These are phyloP conservation scores for Gamsiella multidivaricata DNA, from an alignment of 192 early-diverging fungal species.

Conservation along the genomic window DNA sequence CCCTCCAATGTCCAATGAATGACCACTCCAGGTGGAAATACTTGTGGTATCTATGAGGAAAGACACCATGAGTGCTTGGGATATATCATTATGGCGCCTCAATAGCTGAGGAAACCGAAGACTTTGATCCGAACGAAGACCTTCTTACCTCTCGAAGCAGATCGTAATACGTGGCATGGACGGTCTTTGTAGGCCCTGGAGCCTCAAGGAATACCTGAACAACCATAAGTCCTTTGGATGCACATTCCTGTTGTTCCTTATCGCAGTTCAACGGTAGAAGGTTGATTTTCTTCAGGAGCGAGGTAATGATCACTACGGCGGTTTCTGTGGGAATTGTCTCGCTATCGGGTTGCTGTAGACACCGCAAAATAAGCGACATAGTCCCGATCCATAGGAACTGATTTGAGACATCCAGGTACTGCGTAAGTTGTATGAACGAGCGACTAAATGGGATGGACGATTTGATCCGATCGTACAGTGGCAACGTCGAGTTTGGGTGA, in stretches of 20 bases:
- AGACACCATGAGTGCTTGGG: not conserved
- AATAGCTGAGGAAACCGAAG: too few relatives aligned
- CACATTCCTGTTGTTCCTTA: conserved; percentile 56
- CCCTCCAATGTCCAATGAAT: conserved; percentile 72
- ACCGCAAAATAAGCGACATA: conserved; percentile 55
- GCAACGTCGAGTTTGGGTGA: conserved; percentile 41
- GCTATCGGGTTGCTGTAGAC: conserved; percentile 56
- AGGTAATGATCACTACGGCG: conserved; percentile 61
- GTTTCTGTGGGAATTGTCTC: conserved; percentile 56
- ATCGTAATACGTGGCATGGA: conserved; percentile 64
- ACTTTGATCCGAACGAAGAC: too few relatives aligned
- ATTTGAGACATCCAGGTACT: conserved; percentile 53
- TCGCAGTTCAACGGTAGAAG: conserved; percentile 55
- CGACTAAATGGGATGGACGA: conserved; percentile 41
- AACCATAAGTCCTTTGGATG: conserved; percentile 61
- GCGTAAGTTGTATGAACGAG: conserved; percentile 43
- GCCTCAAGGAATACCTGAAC: conserved; percentile 61
- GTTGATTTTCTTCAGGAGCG: conserved; percentile 63
- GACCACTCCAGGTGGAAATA: conserved; percentile 62
- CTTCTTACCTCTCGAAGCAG: conserved; percentile 66
- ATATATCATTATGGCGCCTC: too few relatives aligned
- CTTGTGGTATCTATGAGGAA: conserved; percentile 56
- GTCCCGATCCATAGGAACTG: conserved; percentile 61
- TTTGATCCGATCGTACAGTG: conserved; percentile 45
- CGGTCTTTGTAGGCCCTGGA: conserved; percentile 55